Percentiles rank a stretch among this genome's conserved stretches.
Evolutionary conservation across 1,284 basidiomycete species (phyloP).

Genomic region (Fomitopsis palustris): DNA sequence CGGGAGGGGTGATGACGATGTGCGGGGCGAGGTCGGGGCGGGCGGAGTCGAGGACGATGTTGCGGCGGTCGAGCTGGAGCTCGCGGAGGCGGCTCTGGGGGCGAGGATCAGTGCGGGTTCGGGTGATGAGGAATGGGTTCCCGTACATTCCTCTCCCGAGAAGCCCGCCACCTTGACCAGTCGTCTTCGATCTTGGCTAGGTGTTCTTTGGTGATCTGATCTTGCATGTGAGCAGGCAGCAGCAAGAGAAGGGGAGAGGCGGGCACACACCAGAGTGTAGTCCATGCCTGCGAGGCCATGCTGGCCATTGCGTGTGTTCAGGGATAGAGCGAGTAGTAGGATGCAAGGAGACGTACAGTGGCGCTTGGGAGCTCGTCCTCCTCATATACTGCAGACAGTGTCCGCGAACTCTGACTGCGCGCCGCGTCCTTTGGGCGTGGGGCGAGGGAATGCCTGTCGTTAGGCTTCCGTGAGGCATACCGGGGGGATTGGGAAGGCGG

Average conservation of each 20-base stretch:
- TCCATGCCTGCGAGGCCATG: background rate
- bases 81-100: slow-evolving; percentile 12
- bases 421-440: background rate
- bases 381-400: background rate
- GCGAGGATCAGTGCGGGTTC: background rate
- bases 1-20: slow-evolving; percentile 46
- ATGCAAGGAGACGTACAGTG: background rate
- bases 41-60: slow-evolving; percentile 26
- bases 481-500: background rate
- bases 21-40: slow-evolving; percentile 34
- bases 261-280: slow-evolving; percentile 2
- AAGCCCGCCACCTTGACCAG: slow-evolving; percentile 2
- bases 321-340: background rate
- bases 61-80: slow-evolving; percentile 22
- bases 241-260: too few species aligned
- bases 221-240: background rate
- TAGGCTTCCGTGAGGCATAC: background rate
- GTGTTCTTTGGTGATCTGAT: background rate
- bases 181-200: background rate
- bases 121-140: background rate
- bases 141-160: slow-evolving; percentile 6
- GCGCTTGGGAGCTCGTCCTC: background rate
- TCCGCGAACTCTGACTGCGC: background rate
- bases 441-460: background rate
- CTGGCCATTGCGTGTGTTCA: background rate